Base-by-base conservation (phyloP, 2,329 filamentous ascomycete genomes). In the Phoma sp. region DNA sequence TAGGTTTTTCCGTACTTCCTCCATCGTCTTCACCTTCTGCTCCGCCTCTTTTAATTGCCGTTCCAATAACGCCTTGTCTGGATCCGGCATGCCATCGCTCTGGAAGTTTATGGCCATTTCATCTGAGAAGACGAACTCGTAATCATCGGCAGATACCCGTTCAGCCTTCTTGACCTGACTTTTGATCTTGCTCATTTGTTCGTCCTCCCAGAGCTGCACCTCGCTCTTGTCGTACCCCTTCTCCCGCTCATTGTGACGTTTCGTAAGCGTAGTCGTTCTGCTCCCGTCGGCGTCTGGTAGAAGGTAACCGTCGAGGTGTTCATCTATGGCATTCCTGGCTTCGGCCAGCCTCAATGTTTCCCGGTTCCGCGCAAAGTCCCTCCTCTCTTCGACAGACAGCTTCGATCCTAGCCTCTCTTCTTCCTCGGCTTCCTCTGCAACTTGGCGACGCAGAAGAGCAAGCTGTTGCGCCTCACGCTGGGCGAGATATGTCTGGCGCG, bases 121-220 rank as follows among this genome's bases (percentile, higher is more conserved):
- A 61, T 96, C 89, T 66, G 99, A 95, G 71, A 99, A 87, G 12
- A 99, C 90, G 69, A 93, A 96, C 65, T 95, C 91, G 71, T 98
- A 99, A 53, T 96, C 88, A 11, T 87, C 87, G 61, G 92, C 87
- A 46, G 93, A 87, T 12, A 90, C 86, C 29, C 88, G 83, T 69
- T 96, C 91, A 0, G 86, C 79, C 47, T 87, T 62, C 38, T 85
- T 61, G 86, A 83, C 57, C 29, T 66, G 61, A 21, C 56, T 53
- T 42, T 93, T 95, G 5, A 92, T 93, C 74, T 96, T 96, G 51
- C 87, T 83, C 1, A 89, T 84, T 76, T 98, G 93, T 71, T 98
- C 93, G 53, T 86, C 81, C 73, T 99, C 95, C 93, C 93, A 99
- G 69, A 96, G 91, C 58, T 99, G 93, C 60, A 96, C 90, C 73